phyloP scores from a whole-genome alignment of 1,284 basidiomycete species.

The Cutaneotrichosporon cutaneum region DNA sequence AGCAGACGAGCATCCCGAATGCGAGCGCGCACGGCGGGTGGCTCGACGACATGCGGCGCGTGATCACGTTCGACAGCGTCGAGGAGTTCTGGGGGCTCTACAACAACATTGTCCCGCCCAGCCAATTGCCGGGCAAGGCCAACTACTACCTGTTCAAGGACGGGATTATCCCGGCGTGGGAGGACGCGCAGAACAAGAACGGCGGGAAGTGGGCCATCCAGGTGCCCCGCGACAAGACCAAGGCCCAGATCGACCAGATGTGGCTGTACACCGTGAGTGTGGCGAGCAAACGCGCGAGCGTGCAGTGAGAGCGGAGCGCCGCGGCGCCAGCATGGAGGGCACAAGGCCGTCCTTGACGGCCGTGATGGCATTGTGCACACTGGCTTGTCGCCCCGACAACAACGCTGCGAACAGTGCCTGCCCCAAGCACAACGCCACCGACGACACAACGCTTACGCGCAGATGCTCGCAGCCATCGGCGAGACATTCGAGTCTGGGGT shows the following conservation, averaged over 20 bases:
- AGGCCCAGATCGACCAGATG: slow-evolving; percentile 81
- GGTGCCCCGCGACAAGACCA: slow-evolving; percentile 91
- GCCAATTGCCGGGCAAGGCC: slow-evolving; percentile 86
- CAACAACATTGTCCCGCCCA: slow-evolving; percentile 98
- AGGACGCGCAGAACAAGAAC: slow-evolving; percentile 90
- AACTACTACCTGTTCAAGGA: slow-evolving; percentile 99
- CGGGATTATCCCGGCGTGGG: slow-evolving; percentile 94
- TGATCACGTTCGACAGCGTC: slow-evolving; percentile 88
- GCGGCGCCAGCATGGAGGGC: too few species aligned
- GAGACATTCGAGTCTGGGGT: slow-evolving; percentile 87
- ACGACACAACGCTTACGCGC: slow-evolving; percentile 5
- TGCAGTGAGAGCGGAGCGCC: neutral
- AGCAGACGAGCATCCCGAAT: slow-evolving; percentile 61
- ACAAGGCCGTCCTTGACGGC: too few species aligned
- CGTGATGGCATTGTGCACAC: neutral
- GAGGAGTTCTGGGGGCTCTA: slow-evolving; percentile 99
- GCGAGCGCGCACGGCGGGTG: slow-evolving; percentile 68
- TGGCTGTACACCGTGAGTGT: slow-evolving; percentile 89
- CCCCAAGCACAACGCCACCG: neutral
- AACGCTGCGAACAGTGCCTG: neutral
- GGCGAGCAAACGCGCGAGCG: slow-evolving; percentile 12
- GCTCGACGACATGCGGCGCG: slow-evolving; percentile 96
- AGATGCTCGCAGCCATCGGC: slow-evolving; percentile 97
- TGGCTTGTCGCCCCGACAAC: neutral
- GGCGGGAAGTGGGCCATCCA: slow-evolving; percentile 99